Evolutionary conservation across 2,329 filamentous ascomycete genomes (phyloP).

Genomic region (Cordyceps fumosorosea): DNA sequence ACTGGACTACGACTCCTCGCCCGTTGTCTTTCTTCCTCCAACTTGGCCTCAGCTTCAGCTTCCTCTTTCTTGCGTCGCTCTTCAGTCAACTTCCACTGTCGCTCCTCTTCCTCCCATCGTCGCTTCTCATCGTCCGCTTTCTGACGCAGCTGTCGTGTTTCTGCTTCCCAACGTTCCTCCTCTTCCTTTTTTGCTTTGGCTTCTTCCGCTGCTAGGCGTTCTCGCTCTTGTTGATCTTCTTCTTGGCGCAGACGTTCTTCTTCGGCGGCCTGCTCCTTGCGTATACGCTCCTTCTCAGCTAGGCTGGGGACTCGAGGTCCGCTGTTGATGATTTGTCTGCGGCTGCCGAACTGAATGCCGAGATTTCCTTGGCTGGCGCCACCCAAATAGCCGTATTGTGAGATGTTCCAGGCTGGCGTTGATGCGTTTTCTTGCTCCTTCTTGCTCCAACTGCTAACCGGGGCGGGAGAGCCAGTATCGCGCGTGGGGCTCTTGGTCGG

Average conservation of each 20-base stretch:
- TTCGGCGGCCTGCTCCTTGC: slow-evolving; percentile 50
- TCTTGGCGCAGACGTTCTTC: slow-evolving; percentile 52
- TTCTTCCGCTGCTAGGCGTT: slow-evolving; percentile 51
- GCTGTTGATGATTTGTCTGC: slow-evolving; percentile 85
- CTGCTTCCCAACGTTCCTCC: slow-evolving; percentile 60
- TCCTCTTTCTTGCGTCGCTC: slow-evolving; percentile 66
- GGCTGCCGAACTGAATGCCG: slow-evolving; percentile 84
- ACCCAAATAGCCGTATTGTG: slow-evolving; percentile 97
- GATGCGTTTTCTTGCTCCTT: slow-evolving; percentile 74
- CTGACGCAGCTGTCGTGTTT: slow-evolving; percentile 50
- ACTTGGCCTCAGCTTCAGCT: slow-evolving; percentile 59
- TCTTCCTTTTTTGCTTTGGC: slow-evolving; percentile 55
- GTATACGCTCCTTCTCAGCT: slow-evolving; percentile 72
- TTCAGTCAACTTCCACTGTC: slow-evolving; percentile 70
- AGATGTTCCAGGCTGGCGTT: slow-evolving; percentile 93
- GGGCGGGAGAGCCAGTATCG: slow-evolving; percentile 43
- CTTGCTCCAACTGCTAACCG: slow-evolving; percentile 85
- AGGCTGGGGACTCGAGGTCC: slow-evolving; percentile 72
- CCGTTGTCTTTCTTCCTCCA: slow-evolving; percentile 60
- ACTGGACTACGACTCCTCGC: slow-evolving; percentile 58
- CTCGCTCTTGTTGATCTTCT: slow-evolving; percentile 45
- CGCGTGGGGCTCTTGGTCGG: slow-evolving; percentile 57
- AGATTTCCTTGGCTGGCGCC: slow-evolving; percentile 94
- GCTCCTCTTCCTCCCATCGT: slow-evolving; percentile 73
- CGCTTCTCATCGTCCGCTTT: slow-evolving; percentile 61